Conservation (phyloP, 2,329 filamentous ascomycete species). For the Fusarium devonianum region DNA sequence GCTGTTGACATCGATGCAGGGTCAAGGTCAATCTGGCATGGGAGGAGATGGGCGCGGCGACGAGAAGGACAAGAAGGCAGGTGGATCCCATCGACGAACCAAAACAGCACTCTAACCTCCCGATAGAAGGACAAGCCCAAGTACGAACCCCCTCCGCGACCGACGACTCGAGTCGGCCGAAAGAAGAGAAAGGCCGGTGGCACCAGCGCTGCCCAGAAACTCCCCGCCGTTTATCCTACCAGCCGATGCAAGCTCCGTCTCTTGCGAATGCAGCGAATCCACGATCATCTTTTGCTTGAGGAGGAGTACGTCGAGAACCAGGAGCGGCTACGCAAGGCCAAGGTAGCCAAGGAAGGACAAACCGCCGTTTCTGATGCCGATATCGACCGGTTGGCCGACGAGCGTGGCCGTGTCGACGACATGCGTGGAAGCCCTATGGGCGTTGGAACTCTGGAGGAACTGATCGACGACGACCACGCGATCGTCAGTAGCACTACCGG, state of each 20-base stretch:
- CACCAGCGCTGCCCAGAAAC: slow-evolving; percentile 92
- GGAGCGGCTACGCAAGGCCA: slow-evolving; percentile 91
- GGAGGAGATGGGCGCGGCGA: slow-evolving; percentile 82
- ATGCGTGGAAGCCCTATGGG: slow-evolving; percentile 99
- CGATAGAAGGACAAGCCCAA: slow-evolving; percentile 97
- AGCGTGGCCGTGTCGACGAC: slow-evolving; percentile 93
- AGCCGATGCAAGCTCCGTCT: slow-evolving; percentile 97
- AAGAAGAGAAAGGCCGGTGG: slow-evolving; percentile 98
- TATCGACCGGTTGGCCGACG: slow-evolving; percentile 87
- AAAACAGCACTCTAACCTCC: slow-evolving; percentile 28
- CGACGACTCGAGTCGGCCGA: slow-evolving; percentile 93
- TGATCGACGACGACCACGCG: slow-evolving; percentile 98
- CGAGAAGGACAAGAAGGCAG: slow-evolving; percentile 93
- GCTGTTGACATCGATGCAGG: slow-evolving; percentile 55
- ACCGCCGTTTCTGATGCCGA: slow-evolving; percentile 75
- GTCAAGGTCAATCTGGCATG: slow-evolving; percentile 87
- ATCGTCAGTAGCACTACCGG: slow-evolving; percentile 98
- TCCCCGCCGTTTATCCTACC: slow-evolving; percentile 92
- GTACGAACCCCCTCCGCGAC: slow-evolving; percentile 97
- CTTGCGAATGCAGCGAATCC: slow-evolving; percentile 96
- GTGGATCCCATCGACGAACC: slow-evolving; percentile 12
- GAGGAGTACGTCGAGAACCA: slow-evolving; percentile 99
- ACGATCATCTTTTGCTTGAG: slow-evolving; percentile 95
- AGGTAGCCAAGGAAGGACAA: slow-evolving; percentile 76
- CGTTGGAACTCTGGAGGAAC: slow-evolving; percentile 95